phyloP scores from a whole-genome alignment of 768 basidiomycete genomes.

The Polyporus arcularius region DNA sequence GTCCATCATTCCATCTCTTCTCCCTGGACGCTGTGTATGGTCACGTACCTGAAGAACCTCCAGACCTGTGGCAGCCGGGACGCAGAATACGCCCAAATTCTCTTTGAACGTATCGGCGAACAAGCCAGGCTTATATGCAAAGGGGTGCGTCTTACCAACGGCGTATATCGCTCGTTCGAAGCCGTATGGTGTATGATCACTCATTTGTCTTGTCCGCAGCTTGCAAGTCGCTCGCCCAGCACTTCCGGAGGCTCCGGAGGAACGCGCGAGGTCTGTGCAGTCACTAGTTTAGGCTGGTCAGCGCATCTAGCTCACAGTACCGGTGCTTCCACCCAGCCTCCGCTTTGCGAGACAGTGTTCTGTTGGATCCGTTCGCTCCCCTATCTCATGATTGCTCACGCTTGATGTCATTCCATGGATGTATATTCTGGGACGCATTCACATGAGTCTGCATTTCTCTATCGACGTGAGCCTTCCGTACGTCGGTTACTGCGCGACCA shows the following conservation, averaged over 20 bases:
- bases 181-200: not conserved
- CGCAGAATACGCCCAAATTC: constrained; percentile 26
- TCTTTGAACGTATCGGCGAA: not conserved
- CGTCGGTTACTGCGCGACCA: not conserved
- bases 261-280: not conserved
- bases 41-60: constrained; percentile 34
- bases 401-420: not conserved
- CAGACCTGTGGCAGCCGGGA: not conserved
- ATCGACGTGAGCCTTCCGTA: not conserved
- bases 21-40: constrained; percentile 54
- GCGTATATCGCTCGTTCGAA: not conserved
- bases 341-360: not conserved
- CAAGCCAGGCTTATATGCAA: not conserved
- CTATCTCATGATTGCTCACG: not conserved
- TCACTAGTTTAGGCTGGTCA: not conserved
- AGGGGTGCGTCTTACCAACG: not conserved
- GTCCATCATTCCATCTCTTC: constrained; percentile 33
- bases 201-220: not conserved
- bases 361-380: not conserved
- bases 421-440: not conserved
- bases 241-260: not conserved
- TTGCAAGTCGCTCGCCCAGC: not conserved
- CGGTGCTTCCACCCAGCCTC: not conserved
- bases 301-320: not conserved
- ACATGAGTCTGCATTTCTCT: not conserved